These are phyloP conservation scores for Peterozyma toletana DNA, from an alignment of 805 yeast species.

Conservation along the genomic window DNA sequence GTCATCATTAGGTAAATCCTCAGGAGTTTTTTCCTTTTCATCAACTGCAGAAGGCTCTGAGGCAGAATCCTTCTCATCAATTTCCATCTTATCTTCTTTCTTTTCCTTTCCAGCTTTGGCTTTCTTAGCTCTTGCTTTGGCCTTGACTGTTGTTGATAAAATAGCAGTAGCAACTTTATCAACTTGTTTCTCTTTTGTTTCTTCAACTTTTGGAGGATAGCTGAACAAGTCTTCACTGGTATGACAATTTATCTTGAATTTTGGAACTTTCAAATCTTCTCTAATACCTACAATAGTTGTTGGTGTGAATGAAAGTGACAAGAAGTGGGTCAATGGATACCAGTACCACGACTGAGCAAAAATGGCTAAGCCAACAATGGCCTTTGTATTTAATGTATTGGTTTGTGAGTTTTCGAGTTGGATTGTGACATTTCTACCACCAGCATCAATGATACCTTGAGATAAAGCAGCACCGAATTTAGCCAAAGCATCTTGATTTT, in stretches of 20 bases:
- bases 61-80: slow-evolving; percentile 14
- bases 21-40: slow-evolving; percentile 8
- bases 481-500: slow-evolving; percentile 94
- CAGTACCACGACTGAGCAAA: slow-evolving; percentile 97
- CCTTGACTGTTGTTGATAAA: slow-evolving; percentile 85
- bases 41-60: slow-evolving; percentile 9
- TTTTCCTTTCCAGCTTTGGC: slow-evolving; percentile 44
- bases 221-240: slow-evolving; percentile 74
- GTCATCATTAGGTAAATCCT: slow-evolving; percentile 15
- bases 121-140: slow-evolving; percentile 86
- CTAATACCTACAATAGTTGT: slow-evolving; percentile 85
- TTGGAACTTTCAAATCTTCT: slow-evolving; percentile 80
- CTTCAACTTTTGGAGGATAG: slow-evolving; percentile 86
- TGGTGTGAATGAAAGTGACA: slow-evolving; percentile 87
- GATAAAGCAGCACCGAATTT: slow-evolving; percentile 96
- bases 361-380: slow-evolving; percentile 85
- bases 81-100: slow-evolving; percentile 40
- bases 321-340: slow-evolving; percentile 94
- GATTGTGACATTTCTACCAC: slow-evolving; percentile 96
- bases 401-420: slow-evolving; percentile 83
- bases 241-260: slow-evolving; percentile 74
- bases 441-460: slow-evolving; percentile 97
- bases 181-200: slow-evolving; percentile 69
- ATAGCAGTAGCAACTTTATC: slow-evolving; percentile 92
- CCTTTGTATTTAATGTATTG: slow-evolving; percentile 82